Base-by-base conservation (phyloP, 2,329 filamentous ascomycete species). In the Neofusicoccum sp. region DNA sequence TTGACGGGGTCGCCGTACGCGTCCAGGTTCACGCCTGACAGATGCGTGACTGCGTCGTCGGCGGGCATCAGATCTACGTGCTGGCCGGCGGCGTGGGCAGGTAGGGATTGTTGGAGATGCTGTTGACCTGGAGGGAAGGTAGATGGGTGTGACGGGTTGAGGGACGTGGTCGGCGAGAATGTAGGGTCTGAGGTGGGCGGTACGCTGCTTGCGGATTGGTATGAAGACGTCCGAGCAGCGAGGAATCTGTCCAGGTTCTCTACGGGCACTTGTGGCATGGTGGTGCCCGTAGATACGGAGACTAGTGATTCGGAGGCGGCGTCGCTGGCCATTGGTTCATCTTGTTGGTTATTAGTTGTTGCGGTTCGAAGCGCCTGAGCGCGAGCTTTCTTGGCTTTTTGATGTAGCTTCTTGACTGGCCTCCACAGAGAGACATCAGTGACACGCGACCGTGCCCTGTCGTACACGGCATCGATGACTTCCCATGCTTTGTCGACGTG, bases 401-500 rank as follows among this genome's bases (percentile, higher is more conserved):
- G 48, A 8, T 61, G 33, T 6, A 61, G 59, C 49, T 61, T 61
- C 31, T 47, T 47, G 41, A 61, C 59, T 7, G 59, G 59, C 28
- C 59, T 28, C 59, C 59, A 61, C 12, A 61, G 49, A 3, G 48
- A 54, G 31, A 61, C 59, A 26, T 61, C 59, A 6, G 59, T 61
- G 12, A 61, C 59, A 14, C 48, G 48, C n/a, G 40, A 45, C 30
- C 49, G 48, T n/a, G 59, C 59, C 24, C 48, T 40, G 7, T 71
- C 67, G 58, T 76, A 82, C 4, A 78, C 71, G 36, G 74, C 69
- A 56, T 78, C 74, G 12, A 83, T 70, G 38, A 78, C 69, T 6
- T 69, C 65, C 82, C 82, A 84, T 0, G 76, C 79, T 47, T 69
- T 41, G 8, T 73, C 68, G 2, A 72, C 70, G 7, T 69, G 58